phyloP scores from a whole-genome alignment of 2,329 filamentous ascomycete genomes.

The Cordyceps farinosa region DNA sequence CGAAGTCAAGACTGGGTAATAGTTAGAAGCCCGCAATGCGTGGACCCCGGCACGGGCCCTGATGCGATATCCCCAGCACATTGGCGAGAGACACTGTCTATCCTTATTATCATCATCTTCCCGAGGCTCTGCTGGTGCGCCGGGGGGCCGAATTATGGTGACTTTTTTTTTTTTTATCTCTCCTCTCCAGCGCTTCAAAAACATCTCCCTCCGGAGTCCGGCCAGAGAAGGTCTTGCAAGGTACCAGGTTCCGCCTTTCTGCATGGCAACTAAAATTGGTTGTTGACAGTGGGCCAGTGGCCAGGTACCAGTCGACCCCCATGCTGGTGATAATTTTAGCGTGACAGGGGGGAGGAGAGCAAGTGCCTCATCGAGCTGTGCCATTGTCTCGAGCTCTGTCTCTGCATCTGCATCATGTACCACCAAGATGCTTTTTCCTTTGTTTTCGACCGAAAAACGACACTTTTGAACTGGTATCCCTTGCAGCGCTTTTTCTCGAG shows the following conservation, averaged over 20 bases:
- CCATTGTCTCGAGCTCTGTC: not conserved
- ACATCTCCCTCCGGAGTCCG: too few species aligned
- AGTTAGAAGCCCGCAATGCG: not conserved
- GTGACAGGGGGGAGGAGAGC: not conserved
- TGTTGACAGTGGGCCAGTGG: not conserved
- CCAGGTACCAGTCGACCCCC: not conserved
- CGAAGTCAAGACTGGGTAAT: not conserved
- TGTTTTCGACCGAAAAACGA: too few species aligned
- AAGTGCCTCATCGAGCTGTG: not conserved
- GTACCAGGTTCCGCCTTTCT: too few species aligned
- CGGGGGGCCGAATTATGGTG: too few species aligned
- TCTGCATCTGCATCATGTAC: not conserved
- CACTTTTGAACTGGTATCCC: not conserved
- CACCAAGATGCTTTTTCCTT: not conserved
- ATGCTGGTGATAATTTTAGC: slow-evolving; percentile 9
- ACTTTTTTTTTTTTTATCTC: not conserved
- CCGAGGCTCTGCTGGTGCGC: not conserved
- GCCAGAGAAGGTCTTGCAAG: too few species aligned
- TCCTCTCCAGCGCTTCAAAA: not conserved
- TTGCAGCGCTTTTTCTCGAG: not conserved
- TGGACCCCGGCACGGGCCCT: too few species aligned
- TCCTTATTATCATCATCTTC: not conserved
- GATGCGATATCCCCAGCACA: not conserved
- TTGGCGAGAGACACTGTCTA: not conserved
- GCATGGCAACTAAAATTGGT: not conserved